Percentiles rank a stretch among this genome's conserved stretches.
Conservation (phyloP, 108 stramenopile genomes). For the Bacterosira constricta region DNA sequence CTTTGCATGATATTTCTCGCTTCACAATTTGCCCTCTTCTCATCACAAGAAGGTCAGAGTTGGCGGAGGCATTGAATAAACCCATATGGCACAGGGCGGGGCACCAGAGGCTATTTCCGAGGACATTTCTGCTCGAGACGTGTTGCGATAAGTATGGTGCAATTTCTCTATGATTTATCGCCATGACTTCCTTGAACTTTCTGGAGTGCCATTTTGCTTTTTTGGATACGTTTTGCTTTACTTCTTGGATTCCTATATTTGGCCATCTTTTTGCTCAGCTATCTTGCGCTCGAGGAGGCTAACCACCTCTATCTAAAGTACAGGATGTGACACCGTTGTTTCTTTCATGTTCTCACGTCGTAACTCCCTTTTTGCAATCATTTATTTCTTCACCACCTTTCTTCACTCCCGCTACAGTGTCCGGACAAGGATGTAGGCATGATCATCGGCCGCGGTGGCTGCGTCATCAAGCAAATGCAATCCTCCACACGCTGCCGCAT, state of each 20-base stretch:
- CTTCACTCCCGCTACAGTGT: conserved; percentile 26
- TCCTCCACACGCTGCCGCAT: conserved; percentile 72
- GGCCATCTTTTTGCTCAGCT: not conserved
- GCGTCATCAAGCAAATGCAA: conserved; percentile 90
- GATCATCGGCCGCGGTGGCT: conserved; percentile 87
- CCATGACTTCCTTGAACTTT: not conserved
- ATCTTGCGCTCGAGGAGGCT: conserved; percentile 3
- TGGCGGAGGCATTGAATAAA: not conserved
- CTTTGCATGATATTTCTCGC: too few relatives aligned
- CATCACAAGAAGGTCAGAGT: not conserved
- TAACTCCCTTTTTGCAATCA: not conserved
- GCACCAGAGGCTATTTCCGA: too few relatives aligned
- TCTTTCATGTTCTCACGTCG: not conserved
- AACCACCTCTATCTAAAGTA: not conserved
- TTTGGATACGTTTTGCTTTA: conserved; percentile 8
- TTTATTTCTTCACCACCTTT: not conserved
- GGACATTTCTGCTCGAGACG: not conserved
- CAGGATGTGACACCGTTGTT: conserved; percentile 3
- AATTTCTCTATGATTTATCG: not conserved
- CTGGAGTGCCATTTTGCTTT: conserved; percentile 5
- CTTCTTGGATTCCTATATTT: not conserved
- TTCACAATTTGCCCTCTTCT: too few relatives aligned
- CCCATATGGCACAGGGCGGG: too few relatives aligned
- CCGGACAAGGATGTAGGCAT: conserved; percentile 89
- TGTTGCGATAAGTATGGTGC: conserved; percentile 15